Conservation (phyloP, 1,139 yeast species). For the Geotrichum australiense region DNA sequence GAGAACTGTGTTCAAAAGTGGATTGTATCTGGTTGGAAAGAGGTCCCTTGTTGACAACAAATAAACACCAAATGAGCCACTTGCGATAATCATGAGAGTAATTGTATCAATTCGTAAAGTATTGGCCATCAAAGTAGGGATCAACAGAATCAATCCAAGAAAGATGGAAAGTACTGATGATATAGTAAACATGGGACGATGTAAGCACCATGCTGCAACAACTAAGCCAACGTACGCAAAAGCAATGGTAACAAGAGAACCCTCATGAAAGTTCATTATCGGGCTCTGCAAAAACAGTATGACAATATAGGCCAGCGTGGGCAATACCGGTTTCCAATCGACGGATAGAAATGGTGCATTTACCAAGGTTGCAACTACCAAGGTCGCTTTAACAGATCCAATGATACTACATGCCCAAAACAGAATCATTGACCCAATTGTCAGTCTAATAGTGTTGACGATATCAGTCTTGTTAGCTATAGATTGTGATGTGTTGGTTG, state of each 20-base stretch:
- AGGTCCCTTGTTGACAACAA: slow-evolving; percentile 31
- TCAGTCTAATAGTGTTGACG: slow-evolving; percentile 12
- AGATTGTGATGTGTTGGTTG: slow-evolving; percentile 9
- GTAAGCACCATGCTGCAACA: slow-evolving; percentile 16
- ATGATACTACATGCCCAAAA: slow-evolving; percentile 18
- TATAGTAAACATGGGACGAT: slow-evolving; percentile 12
- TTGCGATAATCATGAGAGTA: slow-evolving; percentile 27
- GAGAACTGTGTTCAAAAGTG: slow-evolving; percentile 22
- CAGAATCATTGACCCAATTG: slow-evolving; percentile 15
- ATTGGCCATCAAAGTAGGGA: slow-evolving; percentile 10
- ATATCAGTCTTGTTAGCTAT: slow-evolving; percentile 11
- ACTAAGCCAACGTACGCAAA: slow-evolving; percentile 11
- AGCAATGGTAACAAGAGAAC: slow-evolving; percentile 3
- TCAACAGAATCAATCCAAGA: slow-evolving; percentile 12
- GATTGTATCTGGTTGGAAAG: slow-evolving; percentile 31
- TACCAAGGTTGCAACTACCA: slow-evolving; percentile 14
- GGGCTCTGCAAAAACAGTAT: slow-evolving; percentile 14
- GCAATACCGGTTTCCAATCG: slow-evolving; percentile 12
- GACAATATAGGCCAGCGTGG: slow-evolving; percentile 11
- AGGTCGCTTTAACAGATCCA: slow-evolving; percentile 18
- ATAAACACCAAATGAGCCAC: slow-evolving; percentile 34
- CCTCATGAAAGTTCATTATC: slow-evolving; percentile 9
- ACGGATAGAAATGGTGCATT: slow-evolving; percentile 15
- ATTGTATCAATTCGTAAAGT: slow-evolving; percentile 19
- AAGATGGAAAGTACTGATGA: slow-evolving; percentile 13